Evolutionary conservation across 2,329 filamentous ascomycete genomes (phyloP).

Genomic region (Fusarium algeriense): DNA sequence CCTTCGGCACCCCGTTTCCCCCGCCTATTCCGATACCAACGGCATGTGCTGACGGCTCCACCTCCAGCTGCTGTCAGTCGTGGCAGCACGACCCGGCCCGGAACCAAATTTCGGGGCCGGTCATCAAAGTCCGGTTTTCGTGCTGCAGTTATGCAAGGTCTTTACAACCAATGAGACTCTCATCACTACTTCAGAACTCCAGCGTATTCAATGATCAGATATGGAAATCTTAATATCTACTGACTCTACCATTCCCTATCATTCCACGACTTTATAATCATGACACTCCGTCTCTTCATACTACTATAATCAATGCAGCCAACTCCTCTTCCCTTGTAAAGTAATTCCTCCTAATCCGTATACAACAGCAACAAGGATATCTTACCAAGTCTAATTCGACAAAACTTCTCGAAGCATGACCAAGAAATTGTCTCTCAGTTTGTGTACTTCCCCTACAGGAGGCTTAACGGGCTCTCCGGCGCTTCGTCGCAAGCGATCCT

Average conservation of each 20-base stretch:
- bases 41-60: constrained; percentile 40
- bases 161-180: neutral
- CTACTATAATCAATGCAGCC: constrained; percentile 7
- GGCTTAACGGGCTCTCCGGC: constrained; percentile 90
- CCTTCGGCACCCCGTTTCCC: constrained; percentile 34
- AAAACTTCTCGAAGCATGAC: constrained; percentile 85
- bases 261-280: neutral
- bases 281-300: constrained; percentile 9
- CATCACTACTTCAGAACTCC: neutral
- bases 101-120: constrained; percentile 31
- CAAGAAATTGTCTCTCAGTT: constrained; percentile 83
- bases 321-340: constrained; percentile 13
- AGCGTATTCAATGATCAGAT: neutral
- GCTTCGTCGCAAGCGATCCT: constrained; percentile 82
- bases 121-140: constrained; percentile 37
- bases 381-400: constrained; percentile 68
- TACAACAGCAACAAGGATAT: constrained; percentile 29
- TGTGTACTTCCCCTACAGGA: constrained; percentile 80
- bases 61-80: neutral
- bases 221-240: constrained; percentile 2
- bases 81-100: constrained; percentile 18
- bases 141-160: neutral
- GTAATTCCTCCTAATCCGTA: neutral
- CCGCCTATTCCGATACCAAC: constrained; percentile 27
- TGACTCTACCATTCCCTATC: neutral